Evolutionary conservation across 1,284 basidiomycete species (phyloP), one percentile per base, ranked within the genome.

Genomic region (Ceratobasidium sp.): DNA sequence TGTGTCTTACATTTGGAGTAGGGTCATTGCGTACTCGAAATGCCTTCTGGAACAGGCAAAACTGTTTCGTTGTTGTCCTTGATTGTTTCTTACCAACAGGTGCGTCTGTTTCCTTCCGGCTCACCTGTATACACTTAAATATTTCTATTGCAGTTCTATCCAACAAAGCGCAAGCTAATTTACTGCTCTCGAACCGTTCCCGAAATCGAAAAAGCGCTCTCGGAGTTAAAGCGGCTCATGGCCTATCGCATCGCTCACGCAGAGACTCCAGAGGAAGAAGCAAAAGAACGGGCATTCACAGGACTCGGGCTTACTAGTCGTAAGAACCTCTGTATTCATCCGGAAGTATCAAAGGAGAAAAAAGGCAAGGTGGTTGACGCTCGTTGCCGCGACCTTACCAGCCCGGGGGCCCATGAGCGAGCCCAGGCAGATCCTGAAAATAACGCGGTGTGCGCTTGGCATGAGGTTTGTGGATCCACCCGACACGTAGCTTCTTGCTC

Each of bases 151-250:
- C 66, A 97, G 94, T 98, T 96, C 86, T 96, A 97, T 84, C 94
- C 96, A 10, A 93, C 92, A 9, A 92, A 93, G 79, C 90, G 98
- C 80, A 99, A 99, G 85, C 91, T 99, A 81, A 94, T 99, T 81
- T 99, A 99, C 85, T 99, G 98, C 85, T 99, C 98, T 33, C 97
- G 98, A 83, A 99, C 98, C 2, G 98, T 99, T n/a, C 98, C 98
- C 6, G 98, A 99, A 86, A 99, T 99, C 81, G 98, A 99, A 85
- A 99, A 99, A 85, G 98, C 98, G 0, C 87, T 99, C 65, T 92
- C 96, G 0, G 98, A 99, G 86, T 87, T 99, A 83, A 98, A 99
- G 85, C 88, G 97, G 64, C 86, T 99, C 54, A 96, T 99, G 93
- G 92, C 92, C 48, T 99, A 99, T 84, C 92, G 98, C 48, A 88